A percentile compares a stretch with the other conserved stretches of the same genome.
These are phyloP conservation scores for Neofusicoccum cordaticola DNA, from an alignment of 2,329 filamentous ascomycete species.

Conservation along the genomic window DNA sequence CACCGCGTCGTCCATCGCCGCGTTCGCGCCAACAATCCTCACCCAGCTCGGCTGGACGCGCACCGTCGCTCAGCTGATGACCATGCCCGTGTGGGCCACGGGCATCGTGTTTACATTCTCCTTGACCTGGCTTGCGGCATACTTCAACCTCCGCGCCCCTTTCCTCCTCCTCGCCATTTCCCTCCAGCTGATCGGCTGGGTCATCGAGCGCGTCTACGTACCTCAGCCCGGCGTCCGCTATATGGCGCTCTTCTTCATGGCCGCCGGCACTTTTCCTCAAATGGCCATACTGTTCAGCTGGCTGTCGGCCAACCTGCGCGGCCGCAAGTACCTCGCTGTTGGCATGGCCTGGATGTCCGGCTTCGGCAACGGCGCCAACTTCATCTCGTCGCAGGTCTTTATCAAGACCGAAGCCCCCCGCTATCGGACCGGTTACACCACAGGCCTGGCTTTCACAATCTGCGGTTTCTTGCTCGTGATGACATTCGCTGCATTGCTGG, in stretches of 20 bases:
- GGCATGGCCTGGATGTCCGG: conserved; percentile 43
- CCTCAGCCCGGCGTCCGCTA: conserved; percentile 21
- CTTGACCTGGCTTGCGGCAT: conserved; percentile 55
- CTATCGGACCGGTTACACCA: conserved; percentile 40
- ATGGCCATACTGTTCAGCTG: conserved; percentile 31
- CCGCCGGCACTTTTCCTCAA: conserved; percentile 26
- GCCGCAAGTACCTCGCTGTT: conserved; percentile 39
- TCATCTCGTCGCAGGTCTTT: conserved; percentile 44
- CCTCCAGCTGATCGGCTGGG: conserved; percentile 26
- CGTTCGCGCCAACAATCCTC: conserved; percentile 60
- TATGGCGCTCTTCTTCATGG: conserved; percentile 27
- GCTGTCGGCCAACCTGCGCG: conserved; percentile 39
- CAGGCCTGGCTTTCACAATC: conserved; percentile 32
- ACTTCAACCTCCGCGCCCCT: conserved; percentile 57
- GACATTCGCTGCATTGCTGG: neutral
- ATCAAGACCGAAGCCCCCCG: conserved; percentile 37
- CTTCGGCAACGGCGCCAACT: conserved; percentile 47
- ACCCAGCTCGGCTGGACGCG: conserved; percentile 58
- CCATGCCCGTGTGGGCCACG: conserved; percentile 35
- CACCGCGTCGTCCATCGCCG: conserved; percentile 36
- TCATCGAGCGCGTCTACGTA: conserved; percentile 22
- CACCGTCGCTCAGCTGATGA: conserved; percentile 62
- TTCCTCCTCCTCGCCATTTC: conserved; percentile 39
- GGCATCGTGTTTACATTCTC: conserved; percentile 24
- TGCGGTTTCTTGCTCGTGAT: neutral